Conservation (phyloP, 352 stramenopile species). For the Globisporangium irregulare region DNA sequence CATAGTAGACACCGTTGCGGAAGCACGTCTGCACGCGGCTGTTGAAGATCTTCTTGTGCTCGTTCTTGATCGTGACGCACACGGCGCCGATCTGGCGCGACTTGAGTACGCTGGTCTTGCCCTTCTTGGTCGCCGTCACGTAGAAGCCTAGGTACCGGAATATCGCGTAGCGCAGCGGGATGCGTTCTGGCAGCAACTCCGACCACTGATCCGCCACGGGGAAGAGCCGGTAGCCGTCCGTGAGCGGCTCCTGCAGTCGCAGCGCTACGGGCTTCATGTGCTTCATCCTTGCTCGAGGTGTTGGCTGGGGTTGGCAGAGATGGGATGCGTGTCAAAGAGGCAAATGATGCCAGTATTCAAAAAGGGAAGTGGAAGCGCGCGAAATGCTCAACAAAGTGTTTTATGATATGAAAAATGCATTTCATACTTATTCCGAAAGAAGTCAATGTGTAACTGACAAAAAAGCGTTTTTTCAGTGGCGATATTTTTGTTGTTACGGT, state of each 20-base stretch:
- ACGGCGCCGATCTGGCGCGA: constrained; percentile 47
- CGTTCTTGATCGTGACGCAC: constrained; percentile 71
- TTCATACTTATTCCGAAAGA: no score
- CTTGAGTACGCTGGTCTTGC: constrained; percentile 64
- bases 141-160: constrained; percentile 82
- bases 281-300: constrained; percentile 35
- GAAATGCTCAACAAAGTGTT: not conserved
- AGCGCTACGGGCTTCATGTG: constrained; percentile 66
- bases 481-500: no score
- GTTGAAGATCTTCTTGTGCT: constrained; percentile 73
- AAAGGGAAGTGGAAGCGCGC: not conserved
- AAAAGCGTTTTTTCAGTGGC: no score
- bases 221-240: constrained; percentile 64
- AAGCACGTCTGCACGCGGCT: constrained; percentile 55
- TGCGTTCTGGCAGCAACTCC: constrained; percentile 51
- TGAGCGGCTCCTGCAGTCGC: constrained; percentile 30
- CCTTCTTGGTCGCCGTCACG: constrained; percentile 53
- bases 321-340: not conserved
- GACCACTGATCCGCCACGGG: constrained; percentile 72
- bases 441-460: no score
- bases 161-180: constrained; percentile 75
- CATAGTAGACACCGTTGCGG: constrained; percentile 78
- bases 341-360: not conserved
- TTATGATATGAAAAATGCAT: not conserved
- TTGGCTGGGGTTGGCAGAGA: not conserved